Conservation (phyloP, 2,329 filamentous ascomycete species). For the Pseudogymnoascus sp. region DNA sequence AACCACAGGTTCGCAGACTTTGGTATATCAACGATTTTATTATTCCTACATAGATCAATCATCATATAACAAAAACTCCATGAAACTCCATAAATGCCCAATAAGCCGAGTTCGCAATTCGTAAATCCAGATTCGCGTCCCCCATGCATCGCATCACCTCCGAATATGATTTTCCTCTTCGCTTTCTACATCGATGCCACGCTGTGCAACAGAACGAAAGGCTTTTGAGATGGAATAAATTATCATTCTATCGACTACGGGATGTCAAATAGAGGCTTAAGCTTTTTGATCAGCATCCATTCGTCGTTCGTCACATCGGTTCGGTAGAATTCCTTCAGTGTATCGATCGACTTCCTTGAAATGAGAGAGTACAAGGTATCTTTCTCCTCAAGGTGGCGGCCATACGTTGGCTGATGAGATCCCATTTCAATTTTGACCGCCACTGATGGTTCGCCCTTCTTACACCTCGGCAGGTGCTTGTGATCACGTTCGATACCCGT, state of each 20-base stretch:
- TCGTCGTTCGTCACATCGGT: constrained; percentile 84
- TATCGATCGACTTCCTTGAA: constrained; percentile 83
- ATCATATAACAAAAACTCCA: background rate
- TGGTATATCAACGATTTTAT: background rate
- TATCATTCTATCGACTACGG: constrained; percentile 18
- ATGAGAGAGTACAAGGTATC: constrained; percentile 85
- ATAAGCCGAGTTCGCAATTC: background rate
- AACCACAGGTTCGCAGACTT: background rate
- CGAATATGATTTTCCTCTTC: background rate
- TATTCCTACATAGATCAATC: constrained; percentile 7
- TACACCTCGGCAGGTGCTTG: constrained; percentile 87
- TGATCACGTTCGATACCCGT: constrained; percentile 95
- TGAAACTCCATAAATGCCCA: constrained; percentile 3
- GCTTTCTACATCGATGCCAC: constrained; percentile 15
- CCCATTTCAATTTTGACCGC: constrained; percentile 97
- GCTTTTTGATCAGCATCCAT: constrained; percentile 89
- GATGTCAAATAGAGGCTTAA: constrained; percentile 93
- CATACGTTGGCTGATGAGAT: constrained; percentile 85
- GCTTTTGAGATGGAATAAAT: constrained; percentile 2
- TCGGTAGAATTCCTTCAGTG: constrained; percentile 91
- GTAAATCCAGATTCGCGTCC: background rate
- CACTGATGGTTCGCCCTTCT: constrained; percentile 94
- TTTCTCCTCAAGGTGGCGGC: constrained; percentile 87
- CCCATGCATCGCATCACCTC: background rate
- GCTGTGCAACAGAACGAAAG: constrained; percentile 1